phyloP scores from a whole-genome alignment of 2,329 filamentous ascomycete species.

The Fusarium torreyae region DNA sequence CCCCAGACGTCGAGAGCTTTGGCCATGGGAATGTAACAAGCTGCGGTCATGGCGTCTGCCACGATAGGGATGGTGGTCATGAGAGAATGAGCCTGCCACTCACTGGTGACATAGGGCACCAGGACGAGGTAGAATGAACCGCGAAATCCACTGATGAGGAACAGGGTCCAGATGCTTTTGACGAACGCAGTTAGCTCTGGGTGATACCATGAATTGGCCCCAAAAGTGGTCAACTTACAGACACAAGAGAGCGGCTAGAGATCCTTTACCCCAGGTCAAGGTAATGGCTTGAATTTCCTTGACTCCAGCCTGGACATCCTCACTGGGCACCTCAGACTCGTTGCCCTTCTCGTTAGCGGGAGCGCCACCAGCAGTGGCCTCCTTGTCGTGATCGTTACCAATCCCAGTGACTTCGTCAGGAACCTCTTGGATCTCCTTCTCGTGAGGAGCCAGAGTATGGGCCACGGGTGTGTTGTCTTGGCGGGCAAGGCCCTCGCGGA shows the following conservation, averaged over 20 bases:
- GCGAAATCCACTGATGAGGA: constrained; percentile 66
- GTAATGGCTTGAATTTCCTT: constrained; percentile 60
- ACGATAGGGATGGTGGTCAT: constrained; percentile 69
- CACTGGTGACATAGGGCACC: constrained; percentile 64
- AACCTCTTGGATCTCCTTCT: constrained; percentile 24
- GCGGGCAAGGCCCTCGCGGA: constrained; percentile 29
- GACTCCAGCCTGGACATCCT: constrained; percentile 57
- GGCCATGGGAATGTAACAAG: constrained; percentile 73
- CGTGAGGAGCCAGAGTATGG: constrained; percentile 27
- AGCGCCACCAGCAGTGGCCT: constrained; percentile 22
- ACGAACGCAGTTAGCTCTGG: constrained; percentile 18
- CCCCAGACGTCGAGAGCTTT: constrained; percentile 76
- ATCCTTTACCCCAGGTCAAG: constrained; percentile 58
- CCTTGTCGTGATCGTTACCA: constrained; percentile 26
- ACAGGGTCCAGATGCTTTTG: constrained; percentile 62
- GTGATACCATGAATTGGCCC: neutral
- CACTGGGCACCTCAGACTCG: constrained; percentile 31
- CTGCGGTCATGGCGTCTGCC: constrained; percentile 67
- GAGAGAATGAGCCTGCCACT: constrained; percentile 68
- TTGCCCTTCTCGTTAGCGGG: constrained; percentile 25
- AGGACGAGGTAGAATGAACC: constrained; percentile 60
- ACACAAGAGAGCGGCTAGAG: constrained; percentile 53
- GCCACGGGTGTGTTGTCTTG: constrained; percentile 29
- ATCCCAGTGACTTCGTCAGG: constrained; percentile 15
- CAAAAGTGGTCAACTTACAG: constrained; percentile 47